These are phyloP conservation scores for Raffaelea deltoideospora DNA, from an alignment of 2,329 filamentous ascomycete genomes.

Conservation along the genomic window DNA sequence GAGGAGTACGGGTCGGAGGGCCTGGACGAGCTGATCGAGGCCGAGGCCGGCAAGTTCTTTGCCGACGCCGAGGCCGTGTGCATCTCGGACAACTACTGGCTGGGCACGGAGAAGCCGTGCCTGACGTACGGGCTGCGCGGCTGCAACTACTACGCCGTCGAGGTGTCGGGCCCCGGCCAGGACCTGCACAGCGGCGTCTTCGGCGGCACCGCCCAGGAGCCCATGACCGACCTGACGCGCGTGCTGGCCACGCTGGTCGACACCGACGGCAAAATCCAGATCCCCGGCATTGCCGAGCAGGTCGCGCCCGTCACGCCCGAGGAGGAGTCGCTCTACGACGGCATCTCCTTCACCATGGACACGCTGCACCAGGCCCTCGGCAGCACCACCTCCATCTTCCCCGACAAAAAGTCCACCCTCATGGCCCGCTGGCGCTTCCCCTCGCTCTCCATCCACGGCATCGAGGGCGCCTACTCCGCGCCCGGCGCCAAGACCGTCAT, in stretches of 20 bases:
- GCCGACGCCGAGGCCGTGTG: constrained; percentile 91
- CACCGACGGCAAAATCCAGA: constrained; percentile 78
- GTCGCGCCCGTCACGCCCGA: constrained; percentile 79
- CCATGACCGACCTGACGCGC: constrained; percentile 88
- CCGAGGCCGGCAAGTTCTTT: constrained; percentile 87
- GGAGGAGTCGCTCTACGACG: constrained; percentile 74
- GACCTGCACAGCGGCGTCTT: constrained; percentile 97
- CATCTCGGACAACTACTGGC: constrained; percentile 99
- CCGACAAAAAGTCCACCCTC: constrained; percentile 79
- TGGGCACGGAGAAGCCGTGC: constrained; percentile 96
- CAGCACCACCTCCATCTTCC: constrained; percentile 71
- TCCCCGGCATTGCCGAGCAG: constrained; percentile 86
- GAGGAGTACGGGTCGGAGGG: constrained; percentile 97
- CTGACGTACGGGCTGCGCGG: constrained; percentile 93
- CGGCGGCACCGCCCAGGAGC: constrained; percentile 89
- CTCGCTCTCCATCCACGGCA: constrained; percentile 81
- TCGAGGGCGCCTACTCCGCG: constrained; percentile 88
- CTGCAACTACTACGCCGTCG: constrained; percentile 93
- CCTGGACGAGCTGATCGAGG: constrained; percentile 83
- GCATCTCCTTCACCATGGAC: constrained; percentile 91
- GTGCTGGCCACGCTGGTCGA: constrained; percentile 77
- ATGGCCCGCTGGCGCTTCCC: constrained; percentile 96
- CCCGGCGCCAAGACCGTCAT: constrained; percentile 97
- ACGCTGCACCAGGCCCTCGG: constrained; percentile 86
- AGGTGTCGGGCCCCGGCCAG: constrained; percentile 78